Evolutionary conservation across 2,329 filamentous ascomycete species (phyloP), one percentile per base, ranked within the genome.

Genomic region (Byssochlamys sp.): DNA sequence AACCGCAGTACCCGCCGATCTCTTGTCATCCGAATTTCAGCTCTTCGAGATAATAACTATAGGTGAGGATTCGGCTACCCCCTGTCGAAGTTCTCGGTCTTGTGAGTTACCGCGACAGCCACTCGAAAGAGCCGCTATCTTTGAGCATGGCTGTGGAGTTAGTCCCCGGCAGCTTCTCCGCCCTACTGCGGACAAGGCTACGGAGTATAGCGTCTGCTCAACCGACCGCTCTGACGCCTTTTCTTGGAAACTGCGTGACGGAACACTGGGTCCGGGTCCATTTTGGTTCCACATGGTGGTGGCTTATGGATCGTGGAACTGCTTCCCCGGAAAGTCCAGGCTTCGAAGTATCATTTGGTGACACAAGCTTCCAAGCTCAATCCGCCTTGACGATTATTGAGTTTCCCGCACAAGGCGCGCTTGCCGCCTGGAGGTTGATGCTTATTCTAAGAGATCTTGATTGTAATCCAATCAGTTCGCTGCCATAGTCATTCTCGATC

Each of bases 351-450:
- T 51, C 49, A 51, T 26, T 28, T 51, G 49, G 24, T 28, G 27
- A 51, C 49, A 51, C 49, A 26, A 45, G 39, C 39, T 45, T 24
- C 58, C 49, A 56, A 55, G 39, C 54, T 51, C 27, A 56, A 57
- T 59, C 39, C 53, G 49, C 55, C 55, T 57, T 14, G 10, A 5
- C 33, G 19, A 26, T 24, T 54, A 25, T 54, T 26, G 52, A 59
- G 61, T 53, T 64, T 64, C 62, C 69, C 66, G 65, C 69, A 68
- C 58, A 69, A 69, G 69, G 71, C 71, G 71, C 71, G 71, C 66
- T 73, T 73, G 67, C 71, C 71, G 71, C 70, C 61, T 26, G 14
- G 33, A 28, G 33, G 50, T 45, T 25, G 39, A 45, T 45, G 39
- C 39, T 45, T 45, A 24, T 45, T 24, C 39, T 9, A 45, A 19